Evolutionary conservation across 129 eudicot genomes (phyloP).

Genomic region (Centrapalus pauciflorus): DNA sequence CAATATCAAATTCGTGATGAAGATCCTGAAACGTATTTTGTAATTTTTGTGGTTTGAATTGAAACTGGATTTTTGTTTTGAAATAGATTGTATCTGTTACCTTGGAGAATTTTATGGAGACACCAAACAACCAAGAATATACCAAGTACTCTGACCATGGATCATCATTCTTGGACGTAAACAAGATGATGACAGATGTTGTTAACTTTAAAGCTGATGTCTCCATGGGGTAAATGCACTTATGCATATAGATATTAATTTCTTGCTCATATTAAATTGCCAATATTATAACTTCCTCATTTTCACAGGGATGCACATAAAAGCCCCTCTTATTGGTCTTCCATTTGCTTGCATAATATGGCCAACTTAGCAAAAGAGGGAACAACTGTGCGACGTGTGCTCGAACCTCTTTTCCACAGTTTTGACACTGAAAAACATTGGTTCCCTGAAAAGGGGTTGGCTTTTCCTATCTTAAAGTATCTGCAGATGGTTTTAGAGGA

Average conservation of each 20-base stretch:
- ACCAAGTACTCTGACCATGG: constrained; percentile 24
- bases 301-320: constrained; percentile 49
- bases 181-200: constrained; percentile 34
- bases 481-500: constrained; percentile 64
- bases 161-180: constrained; percentile 36
- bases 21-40: neutral
- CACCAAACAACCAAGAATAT: constrained; percentile 31
- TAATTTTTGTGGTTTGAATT: neutral
- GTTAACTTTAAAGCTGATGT: constrained; percentile 31
- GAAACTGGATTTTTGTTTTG: constrained; percentile 22
- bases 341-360: constrained; percentile 74
- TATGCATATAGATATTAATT: neutral
- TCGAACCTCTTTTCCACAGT: constrained; percentile 65
- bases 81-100: constrained; percentile 77
- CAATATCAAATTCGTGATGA: neutral
- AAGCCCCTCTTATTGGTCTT: constrained; percentile 74
- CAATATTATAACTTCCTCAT: neutral
- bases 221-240: constrained; percentile 36
- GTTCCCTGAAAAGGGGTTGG: constrained; percentile 66
- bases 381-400: constrained; percentile 71
- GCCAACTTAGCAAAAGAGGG: constrained; percentile 68
- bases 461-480: constrained; percentile 52
- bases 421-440: constrained; percentile 69
- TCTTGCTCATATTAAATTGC: neutral
- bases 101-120: constrained; percentile 67